Base-by-base conservation (phyloP, 257 asterid species). In the Rehmannia glutinosa region DNA sequence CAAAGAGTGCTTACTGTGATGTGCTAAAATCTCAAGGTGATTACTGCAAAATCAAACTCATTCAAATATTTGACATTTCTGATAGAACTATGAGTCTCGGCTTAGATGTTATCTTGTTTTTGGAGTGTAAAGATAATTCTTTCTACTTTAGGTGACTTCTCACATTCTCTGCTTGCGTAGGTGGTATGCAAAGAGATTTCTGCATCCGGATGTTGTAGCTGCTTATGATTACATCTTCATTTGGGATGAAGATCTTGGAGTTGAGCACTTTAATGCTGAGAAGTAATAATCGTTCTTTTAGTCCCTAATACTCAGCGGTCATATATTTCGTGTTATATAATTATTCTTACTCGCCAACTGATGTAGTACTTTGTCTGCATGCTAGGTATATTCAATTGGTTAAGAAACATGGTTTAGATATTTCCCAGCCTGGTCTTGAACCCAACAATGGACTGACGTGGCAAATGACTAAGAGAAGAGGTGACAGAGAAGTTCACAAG, bases 211-310 rank as follows among this genome's bases (percentile, higher is more conserved):
- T 81, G 74, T 94, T 68, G 90, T 94, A 13, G 95, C 98, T 71
- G 93, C 95, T 57, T 94, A 94, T 83, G 98, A 94, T 21, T 94
- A 91, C 78, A 91, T 94, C 68, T 91, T 91, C 73, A 88, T 94
- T 66, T 91, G 99, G 99, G 99, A 94, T 75, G 99, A 94, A 79
- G 99, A 94, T 84, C 99, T 94, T 78, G 97, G 99, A 69, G 98
- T 94, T 50, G 95, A 91, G 78, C 97, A 88, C 79, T 94, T 91
- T 64, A 87, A 91, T 75, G 91, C 89, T 28, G 96, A 85, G 10
- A 89, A 66, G 98, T 91, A 83, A 76, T 72, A 45, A 49, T 53
- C 70, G n/a, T 59, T 46, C 43, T 52, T 27, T 20, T 28, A 13
- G 13, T 64, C 41, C 27, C 13, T 30, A 50, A 32, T 30, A 51